These are phyloP conservation scores for Colletotrichum sp. DNA, from an alignment of 2,329 filamentous ascomycete genomes.

Conservation along the genomic window DNA sequence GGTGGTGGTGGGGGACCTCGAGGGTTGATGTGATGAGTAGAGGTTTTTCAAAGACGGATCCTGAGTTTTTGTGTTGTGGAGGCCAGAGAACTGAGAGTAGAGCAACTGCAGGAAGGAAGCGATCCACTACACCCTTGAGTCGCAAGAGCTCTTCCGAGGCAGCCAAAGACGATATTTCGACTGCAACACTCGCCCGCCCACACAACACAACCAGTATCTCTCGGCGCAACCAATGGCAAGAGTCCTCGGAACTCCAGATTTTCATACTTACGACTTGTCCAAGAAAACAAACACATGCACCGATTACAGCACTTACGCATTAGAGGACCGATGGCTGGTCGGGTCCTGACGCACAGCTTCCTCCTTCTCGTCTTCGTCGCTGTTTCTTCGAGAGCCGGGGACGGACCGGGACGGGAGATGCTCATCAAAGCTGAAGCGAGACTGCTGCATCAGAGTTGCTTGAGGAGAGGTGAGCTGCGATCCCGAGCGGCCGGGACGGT, in stretches of 20 bases:
- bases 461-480: conserved; percentile 83
- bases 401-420: conserved; percentile 83
- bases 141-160: background rate
- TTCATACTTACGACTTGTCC: conserved; percentile 16
- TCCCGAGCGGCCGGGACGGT: conserved; percentile 75
- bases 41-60: background rate
- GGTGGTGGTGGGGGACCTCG: background rate
- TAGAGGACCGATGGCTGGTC: conserved; percentile 75
- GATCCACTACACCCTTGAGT: background rate
- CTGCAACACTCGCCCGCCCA: background rate
- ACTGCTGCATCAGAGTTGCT: conserved; percentile 64
- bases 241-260: background rate
- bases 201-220: background rate
- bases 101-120: background rate
- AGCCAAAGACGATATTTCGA: background rate
- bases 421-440: conserved; percentile 64
- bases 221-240: background rate
- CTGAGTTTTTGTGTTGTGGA: background rate
- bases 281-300: background rate
- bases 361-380: conserved; percentile 88
- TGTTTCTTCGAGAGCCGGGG: conserved; percentile 86
- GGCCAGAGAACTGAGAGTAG: background rate
- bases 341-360: conserved; percentile 71
- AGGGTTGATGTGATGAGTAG: background rate
- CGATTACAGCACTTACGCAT: conserved; percentile 69